These are phyloP conservation scores for Fusarium sp. DNA, from an alignment of 2,329 filamentous ascomycete species.

Conservation along the genomic window DNA sequence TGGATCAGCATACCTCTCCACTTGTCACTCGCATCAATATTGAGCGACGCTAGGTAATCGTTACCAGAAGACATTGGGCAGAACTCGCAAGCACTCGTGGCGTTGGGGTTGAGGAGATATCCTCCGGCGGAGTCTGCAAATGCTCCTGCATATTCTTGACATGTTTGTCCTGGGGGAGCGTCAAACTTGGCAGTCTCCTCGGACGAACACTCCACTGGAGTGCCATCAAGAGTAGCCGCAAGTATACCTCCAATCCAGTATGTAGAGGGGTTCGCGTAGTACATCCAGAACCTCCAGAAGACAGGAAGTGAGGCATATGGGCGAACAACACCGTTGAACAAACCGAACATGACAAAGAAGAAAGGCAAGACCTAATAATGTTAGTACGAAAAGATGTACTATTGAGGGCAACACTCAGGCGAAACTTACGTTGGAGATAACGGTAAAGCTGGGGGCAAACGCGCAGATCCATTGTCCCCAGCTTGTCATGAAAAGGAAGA, in stretches of 20 bases:
- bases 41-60: constrained; percentile 71
- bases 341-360: constrained; percentile 80
- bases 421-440: constrained; percentile 71
- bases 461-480: constrained; percentile 90
- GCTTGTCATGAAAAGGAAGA: constrained; percentile 77
- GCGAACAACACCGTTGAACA: constrained; percentile 82
- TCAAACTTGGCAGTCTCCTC: constrained; percentile 59
- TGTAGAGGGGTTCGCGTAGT: constrained; percentile 35
- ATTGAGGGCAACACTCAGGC: background rate
- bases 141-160: constrained; percentile 68
- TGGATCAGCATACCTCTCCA: constrained; percentile 57
- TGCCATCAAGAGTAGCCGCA: constrained; percentile 29
- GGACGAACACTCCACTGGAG: constrained; percentile 53
- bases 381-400: constrained; percentile 38
- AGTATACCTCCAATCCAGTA: constrained; percentile 38
- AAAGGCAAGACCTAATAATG: constrained; percentile 70
- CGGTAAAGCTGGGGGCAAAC: constrained; percentile 81
- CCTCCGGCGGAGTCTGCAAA: constrained; percentile 62
- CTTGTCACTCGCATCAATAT: constrained; percentile 65
- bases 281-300: constrained; percentile 63
- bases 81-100: constrained; percentile 71
- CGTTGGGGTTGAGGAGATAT: constrained; percentile 70
- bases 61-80: constrained; percentile 68
- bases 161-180: constrained; percentile 71
- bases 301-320: constrained; percentile 71